Base-by-base conservation (phyloP, 2,329 filamentous ascomycete species). In the Fonsecaea erecta region DNA sequence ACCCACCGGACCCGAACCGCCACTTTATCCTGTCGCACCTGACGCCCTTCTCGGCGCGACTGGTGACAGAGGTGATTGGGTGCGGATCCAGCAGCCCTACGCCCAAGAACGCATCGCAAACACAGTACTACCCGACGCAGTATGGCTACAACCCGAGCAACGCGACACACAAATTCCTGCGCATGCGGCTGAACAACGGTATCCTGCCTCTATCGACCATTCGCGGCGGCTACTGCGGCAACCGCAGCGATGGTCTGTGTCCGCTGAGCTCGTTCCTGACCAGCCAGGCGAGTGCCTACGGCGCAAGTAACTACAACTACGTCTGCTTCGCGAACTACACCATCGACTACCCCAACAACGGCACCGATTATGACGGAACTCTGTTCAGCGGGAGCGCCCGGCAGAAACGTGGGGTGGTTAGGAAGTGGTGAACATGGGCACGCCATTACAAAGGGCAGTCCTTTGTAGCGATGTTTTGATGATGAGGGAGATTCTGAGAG, bases 31-130 rank as follows among this genome's bases (percentile, higher is more conserved):
- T 86, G 8, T 83, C 80, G 2, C 72, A 82, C 52, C 70, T 86
- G 58, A 85, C 83, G 0, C 85, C 85, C 1, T 86, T 86, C 66
- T 84, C 82, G 24, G 84, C 79, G 2, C 79, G 82, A 18, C 77
- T 87, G 32, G 76, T 85, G 52, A 85, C 84, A 1, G 85, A 87
- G 73, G 79, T 85, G 30, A 83, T 86, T 68, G 83, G 82, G 35
- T 86, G 84, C 70, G 74, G 77, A 2, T 62, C 67, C 0, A 55
- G 77, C 0, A 63, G 79, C 53, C 82, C 85, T 0, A 70, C 70
- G 3, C 73, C 78, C 0, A 77, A 79, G 8, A 51, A 11, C 1
- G 28, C 40, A 1, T 48, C 52, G 43, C 74, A 77, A 26, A 78
- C 78, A 0, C 70, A 76, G 16, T 84, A 84, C 73, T 76, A 75